Base-by-base conservation (phyloP, 1,284 basidiomycete species). In the Phellinidium pouzarii region DNA sequence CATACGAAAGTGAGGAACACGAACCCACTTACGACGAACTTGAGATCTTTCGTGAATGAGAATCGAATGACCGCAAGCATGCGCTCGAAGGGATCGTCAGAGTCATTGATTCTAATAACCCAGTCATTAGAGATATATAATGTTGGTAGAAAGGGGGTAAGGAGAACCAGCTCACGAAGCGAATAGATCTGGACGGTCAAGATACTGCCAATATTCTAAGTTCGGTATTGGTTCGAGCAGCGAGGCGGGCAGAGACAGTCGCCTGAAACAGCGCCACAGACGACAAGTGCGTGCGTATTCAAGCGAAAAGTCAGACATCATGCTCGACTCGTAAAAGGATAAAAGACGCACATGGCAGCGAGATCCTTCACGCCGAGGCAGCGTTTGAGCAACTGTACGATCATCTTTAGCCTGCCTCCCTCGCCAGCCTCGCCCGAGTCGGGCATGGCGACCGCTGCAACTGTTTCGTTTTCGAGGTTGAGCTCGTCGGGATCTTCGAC, bases 151-250 rank as follows among this genome's bases (percentile, higher is more conserved):
- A 50, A 53, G 52, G 47, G 40, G 34, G 14, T 11, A 8, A 22
- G 34, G n/a, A 31, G 20, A 42, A 14, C 37, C 25, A 2, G 73
- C 82, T 71, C 65, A 94, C 91, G 90, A 83, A 62, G 87, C 86
- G 65, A 96, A 94, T 43, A 94, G 74, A 68, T 97, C 94, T 8
- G 94, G 92, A 58, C 94, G 78, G 68, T 97, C 94, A 45, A 94
- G 78, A 63, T 95, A 97, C 59, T 93, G 89, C 90, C 90, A 95
- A 70, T 93, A 94, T 70, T 96, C 94, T 50, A 97, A 78, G 68
- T 95, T 96, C 3, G 92, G 92, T 62, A 94, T 80, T 3, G 93
- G 93, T 64, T 95, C 92, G 37, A 95, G 77, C 47, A 95, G 68
- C 23, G 91, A 94, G 11, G 92, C 91, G 2, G 92, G 92, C 44